These are phyloP conservation scores for Cercophora newfieldiana DNA, from an alignment of 495 filamentous ascomycete genomes.

Conservation along the genomic window DNA sequence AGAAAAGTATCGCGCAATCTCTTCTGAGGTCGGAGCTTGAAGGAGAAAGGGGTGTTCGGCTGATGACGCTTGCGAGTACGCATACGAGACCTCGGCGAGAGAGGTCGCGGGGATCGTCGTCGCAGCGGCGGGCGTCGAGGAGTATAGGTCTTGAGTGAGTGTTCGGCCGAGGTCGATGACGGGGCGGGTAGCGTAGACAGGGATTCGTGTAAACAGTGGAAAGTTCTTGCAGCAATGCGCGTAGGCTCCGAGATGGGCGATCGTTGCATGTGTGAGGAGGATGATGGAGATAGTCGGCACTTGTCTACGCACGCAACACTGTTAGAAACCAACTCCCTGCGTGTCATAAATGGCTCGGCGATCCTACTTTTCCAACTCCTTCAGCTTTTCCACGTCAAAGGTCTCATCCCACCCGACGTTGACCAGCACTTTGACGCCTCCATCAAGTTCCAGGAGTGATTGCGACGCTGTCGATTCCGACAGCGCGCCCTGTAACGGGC, in stretches of 20 bases:
- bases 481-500: conserved; percentile 85
- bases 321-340: conserved; percentile 12
- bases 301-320: conserved; percentile 56
- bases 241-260: conserved; percentile 86
- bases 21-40: conserved; percentile 76
- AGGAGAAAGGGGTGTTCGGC: conserved; percentile 63
- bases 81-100: conserved; percentile 64
- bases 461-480: conserved; percentile 84
- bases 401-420: conserved; percentile 95
- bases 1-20: conserved; percentile 89
- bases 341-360: too few relatives aligned
- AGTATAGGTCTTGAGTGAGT: conserved; percentile 87
- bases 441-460: conserved; percentile 93
- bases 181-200: conserved; percentile 92
- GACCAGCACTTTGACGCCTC: conserved; percentile 89
- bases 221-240: conserved; percentile 97
- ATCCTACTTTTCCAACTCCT: conserved; percentile 80
- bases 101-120: conserved; percentile 72
- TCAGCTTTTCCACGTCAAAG: conserved; percentile 78
- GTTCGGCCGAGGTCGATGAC: conserved; percentile 92
- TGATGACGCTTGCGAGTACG: conserved; percentile 52
- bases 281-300: conserved; percentile 88
- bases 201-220: conserved; percentile 86
- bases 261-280: conserved; percentile 91
- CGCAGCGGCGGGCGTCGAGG: conserved; percentile 81